phyloP scores from a whole-genome alignment of 148 eudicot species.

The Limonium bicolor region DNA sequence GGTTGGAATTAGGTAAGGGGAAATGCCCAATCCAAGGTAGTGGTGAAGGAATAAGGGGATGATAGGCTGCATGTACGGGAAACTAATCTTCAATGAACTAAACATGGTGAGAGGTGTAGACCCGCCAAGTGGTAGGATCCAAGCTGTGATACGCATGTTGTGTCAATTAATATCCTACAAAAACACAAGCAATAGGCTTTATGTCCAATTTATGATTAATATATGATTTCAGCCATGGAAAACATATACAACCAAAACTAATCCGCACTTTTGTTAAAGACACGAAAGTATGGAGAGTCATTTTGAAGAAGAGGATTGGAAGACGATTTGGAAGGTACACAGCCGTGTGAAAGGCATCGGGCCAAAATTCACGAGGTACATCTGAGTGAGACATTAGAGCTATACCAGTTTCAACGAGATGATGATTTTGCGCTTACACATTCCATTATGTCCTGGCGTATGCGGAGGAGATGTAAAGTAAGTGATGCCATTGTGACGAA shows the following conservation, averaged over 20 bases:
- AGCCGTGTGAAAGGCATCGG: no score
- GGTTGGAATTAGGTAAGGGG: no score
- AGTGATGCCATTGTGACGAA: background rate
- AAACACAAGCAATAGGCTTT: background rate
- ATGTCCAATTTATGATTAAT: background rate
- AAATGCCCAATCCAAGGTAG: no score
- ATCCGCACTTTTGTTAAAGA: no score
- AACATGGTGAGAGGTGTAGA: background rate
- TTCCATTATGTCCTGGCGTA: background rate
- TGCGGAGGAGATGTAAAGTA: background rate
- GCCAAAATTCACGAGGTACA: no score
- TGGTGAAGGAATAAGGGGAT: no score
- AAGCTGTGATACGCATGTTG: background rate
- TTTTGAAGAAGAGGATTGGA: no score
- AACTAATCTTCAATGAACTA: background rate
- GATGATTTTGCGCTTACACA: background rate
- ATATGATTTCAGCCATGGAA: background rate
- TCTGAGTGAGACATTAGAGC: background rate
- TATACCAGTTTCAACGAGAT: background rate
- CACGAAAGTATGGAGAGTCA: no score
- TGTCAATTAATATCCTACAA: background rate
- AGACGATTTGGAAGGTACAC: no score
- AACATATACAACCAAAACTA: no score
- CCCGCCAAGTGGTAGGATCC: background rate
- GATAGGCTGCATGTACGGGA: no score